phyloP scores from a whole-genome alignment of 73 alveolate genomes.

The Tetrahymena borealis region DNA sequence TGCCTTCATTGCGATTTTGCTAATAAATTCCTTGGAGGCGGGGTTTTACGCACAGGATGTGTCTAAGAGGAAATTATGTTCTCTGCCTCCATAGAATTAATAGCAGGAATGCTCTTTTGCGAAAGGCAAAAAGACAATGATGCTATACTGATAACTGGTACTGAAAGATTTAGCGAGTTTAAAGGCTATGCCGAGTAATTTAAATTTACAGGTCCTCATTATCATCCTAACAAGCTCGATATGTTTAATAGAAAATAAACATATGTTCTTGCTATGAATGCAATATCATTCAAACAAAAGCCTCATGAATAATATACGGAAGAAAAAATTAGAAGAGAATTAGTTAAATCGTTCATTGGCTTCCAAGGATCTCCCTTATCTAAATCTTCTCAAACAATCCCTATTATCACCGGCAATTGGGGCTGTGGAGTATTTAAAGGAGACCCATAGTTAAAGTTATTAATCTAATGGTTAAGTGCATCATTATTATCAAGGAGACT shows the following conservation, averaged over 20 bases:
- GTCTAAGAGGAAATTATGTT: slow-evolving; percentile 94
- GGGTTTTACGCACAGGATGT: slow-evolving; percentile 71
- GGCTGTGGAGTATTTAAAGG: slow-evolving; percentile 97
- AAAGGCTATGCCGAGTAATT: slow-evolving; percentile 62
- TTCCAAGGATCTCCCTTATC: slow-evolving; percentile 5
- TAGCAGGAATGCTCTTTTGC: slow-evolving; percentile 62
- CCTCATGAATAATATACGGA: not conserved
- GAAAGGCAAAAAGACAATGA: slow-evolving; percentile 73
- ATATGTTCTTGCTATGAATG: slow-evolving; percentile 31
- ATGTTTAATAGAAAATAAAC: slow-evolving; percentile 17
- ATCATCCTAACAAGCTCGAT: slow-evolving; percentile 15
- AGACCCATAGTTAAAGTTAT: slow-evolving; percentile 66
- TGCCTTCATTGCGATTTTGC: slow-evolving; percentile 75
- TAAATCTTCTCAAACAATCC: not conserved
- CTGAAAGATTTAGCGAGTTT: slow-evolving; percentile 61
- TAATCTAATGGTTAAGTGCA: slow-evolving; percentile 84
- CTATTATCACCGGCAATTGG: slow-evolving; percentile 90
- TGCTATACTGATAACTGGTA: slow-evolving; percentile 74
- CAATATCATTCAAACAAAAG: slow-evolving; percentile 7
- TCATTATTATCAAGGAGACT: slow-evolving; percentile 32
- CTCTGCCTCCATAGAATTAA: slow-evolving; percentile 69
- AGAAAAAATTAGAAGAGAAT: slow-evolving; percentile 15
- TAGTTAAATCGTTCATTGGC: slow-evolving; percentile 38
- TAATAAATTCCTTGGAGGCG: slow-evolving; percentile 91
- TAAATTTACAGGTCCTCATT: slow-evolving; percentile 47